phyloP scores from a whole-genome alignment of 768 basidiomycete species.

The Tricholoma sp. region DNA sequence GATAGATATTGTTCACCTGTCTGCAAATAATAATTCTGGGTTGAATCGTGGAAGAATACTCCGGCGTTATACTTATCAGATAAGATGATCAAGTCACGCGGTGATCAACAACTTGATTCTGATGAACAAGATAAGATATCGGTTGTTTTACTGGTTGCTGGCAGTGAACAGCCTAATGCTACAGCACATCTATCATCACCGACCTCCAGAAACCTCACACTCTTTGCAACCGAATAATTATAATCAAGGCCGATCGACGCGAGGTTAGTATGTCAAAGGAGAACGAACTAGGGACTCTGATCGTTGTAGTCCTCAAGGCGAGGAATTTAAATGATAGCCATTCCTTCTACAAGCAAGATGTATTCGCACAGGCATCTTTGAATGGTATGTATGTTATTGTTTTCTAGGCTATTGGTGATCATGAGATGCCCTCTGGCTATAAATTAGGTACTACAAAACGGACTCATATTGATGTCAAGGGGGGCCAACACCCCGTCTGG shows the following conservation, averaged over 20 bases:
- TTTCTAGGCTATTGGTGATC: background rate
- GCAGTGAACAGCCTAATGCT: no score
- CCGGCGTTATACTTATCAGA: no score
- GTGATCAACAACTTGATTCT: no score
- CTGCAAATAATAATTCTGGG: no score
- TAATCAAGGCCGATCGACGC: background rate
- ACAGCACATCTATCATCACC: background rate
- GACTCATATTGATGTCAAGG: constrained; percentile 73
- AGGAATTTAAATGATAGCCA: constrained; percentile 78
- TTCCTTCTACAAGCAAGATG: constrained; percentile 89
- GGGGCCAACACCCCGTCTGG: constrained; percentile 93
- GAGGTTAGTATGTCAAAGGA: constrained; percentile 26
- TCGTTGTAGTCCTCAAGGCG: constrained; percentile 83
- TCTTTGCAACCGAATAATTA: background rate
- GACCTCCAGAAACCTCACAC: background rate
- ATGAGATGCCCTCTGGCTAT: background rate
- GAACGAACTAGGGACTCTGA: constrained; percentile 71
- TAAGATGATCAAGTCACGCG: no score
- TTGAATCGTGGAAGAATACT: no score
- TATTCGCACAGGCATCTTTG: constrained; percentile 65
- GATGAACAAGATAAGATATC: no score
- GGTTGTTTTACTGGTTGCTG: no score
- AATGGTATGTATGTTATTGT: constrained; percentile 30
- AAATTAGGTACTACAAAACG: constrained; percentile 52
- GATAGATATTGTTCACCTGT: no score